Conservation (phyloP, 305 asterid genomes). For the Fraxinus nigra region DNA sequence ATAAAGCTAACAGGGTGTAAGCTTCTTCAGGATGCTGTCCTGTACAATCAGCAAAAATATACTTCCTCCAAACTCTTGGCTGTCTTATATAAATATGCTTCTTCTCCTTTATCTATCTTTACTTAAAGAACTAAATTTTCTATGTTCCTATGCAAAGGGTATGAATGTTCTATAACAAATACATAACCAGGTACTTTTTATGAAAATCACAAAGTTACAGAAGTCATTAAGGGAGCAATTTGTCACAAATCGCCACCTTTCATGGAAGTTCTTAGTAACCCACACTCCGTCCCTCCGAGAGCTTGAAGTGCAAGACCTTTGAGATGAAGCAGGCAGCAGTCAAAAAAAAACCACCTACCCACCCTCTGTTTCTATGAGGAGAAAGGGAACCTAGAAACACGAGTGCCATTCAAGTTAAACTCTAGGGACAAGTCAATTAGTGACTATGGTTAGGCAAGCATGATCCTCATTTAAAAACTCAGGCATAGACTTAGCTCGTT, state of each 20-base stretch:
- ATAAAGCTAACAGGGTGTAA: slow-evolving; percentile 22
- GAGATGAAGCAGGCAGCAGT: not conserved
- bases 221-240: not conserved
- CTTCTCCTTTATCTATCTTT: not conserved
- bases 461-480: not conserved
- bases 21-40: slow-evolving; percentile 19
- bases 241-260: not conserved
- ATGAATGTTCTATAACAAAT: not conserved
- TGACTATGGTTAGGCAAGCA: not conserved
- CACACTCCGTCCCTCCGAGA: not conserved
- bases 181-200: not conserved
- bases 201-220: not conserved
- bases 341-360: not conserved
- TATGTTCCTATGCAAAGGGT: not conserved
- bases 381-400: not conserved
- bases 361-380: not conserved
- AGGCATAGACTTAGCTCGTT: not conserved
- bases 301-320: not conserved
- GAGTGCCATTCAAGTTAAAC: not conserved
- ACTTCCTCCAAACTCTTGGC: slow-evolving; percentile 5
- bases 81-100: not conserved
- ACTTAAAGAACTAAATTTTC: not conserved
- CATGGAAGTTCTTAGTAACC: not conserved
- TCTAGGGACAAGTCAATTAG: not conserved
- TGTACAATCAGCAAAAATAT: slow-evolving; percentile 4